Percentiles rank a stretch among this genome's conserved stretches.
Evolutionary conservation across 164 flowering plant species (phyloP).

Genomic region (Aristolochia contorta): DNA sequence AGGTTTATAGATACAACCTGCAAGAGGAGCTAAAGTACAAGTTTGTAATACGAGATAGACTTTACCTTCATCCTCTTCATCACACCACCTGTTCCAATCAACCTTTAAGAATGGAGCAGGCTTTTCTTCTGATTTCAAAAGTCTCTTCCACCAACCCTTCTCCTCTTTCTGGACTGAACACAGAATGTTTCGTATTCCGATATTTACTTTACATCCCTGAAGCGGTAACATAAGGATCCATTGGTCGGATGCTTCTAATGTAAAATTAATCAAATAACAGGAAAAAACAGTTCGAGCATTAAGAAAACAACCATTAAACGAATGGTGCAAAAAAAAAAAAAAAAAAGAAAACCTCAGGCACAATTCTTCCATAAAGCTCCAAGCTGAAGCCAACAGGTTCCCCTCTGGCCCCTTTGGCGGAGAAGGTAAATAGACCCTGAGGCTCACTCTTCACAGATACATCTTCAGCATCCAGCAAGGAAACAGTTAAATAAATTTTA

Average conservation of each 20-base stretch:
- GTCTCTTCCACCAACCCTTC: constrained; percentile 81
- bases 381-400: constrained; percentile 44
- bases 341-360: constrained; percentile 37
- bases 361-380: constrained; percentile 46
- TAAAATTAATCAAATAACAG: neutral
- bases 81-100: constrained; percentile 96
- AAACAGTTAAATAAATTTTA: constrained; percentile 67
- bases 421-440: constrained; percentile 63
- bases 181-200: constrained; percentile 63
- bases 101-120: constrained; percentile 87
- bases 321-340: no score
- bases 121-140: constrained; percentile 66
- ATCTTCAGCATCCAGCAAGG: constrained; percentile 78
- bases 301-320: neutral
- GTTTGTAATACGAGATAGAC: constrained; percentile 9
- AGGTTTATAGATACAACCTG: neutral
- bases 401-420: constrained; percentile 49
- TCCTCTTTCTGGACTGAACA: constrained; percentile 65
- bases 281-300: neutral
- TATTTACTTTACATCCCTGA: constrained; percentile 60
- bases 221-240: neutral
- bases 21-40: neutral
- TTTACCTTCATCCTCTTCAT: constrained; percentile 91
- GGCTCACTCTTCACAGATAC: constrained; percentile 63
- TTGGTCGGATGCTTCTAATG: neutral